Base-by-base conservation (phyloP, 352 stramenopile species). In the Globisporangium yorkense region DNA sequence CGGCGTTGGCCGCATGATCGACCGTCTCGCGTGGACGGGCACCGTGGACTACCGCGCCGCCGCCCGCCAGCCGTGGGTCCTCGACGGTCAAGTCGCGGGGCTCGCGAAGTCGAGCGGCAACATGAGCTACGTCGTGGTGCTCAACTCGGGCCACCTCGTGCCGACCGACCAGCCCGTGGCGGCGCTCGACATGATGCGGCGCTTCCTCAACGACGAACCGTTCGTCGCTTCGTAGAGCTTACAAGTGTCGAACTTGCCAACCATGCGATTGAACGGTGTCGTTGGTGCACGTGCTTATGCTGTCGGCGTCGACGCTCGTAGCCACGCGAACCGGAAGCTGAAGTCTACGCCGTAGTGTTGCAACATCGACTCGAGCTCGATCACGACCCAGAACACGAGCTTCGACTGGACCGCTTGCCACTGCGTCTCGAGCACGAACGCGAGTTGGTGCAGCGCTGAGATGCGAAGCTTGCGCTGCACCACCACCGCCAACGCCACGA, bases 61-160 rank as follows among this genome's bases (percentile, higher is more conserved):
- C 0, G 67, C 66, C 58, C 74, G 80, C 7, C 66, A 66, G 45
- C 80, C 80, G 44, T 93, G 83, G 83, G 52, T 66, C 29, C 67
- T 93, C 10, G 66, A 89, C 51, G 79, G 74, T 21, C 57, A 69
- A 9, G 75, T 91, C 39, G 83, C 71, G 2, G 83, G 83, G 1
- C 68, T 93, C 15, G 70, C 66, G 53, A 93, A 93, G 67, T 74
- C 78, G 5, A 75, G 69, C 9, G 79, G 75, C 48, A 89, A 89
- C 57, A 88, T 93, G 79, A 91, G 77, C 64, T 91, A 83, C 61
- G 80, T 93, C 21, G 84, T 93, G 20, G 73, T 93, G 53, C 72
- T 84, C 29, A 93, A 93, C 66, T 84, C 84, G 15, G 84, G 84
- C 0, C 84, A 90, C 49, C 61, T 93, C 43, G 84, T 92, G 29